Evolutionary conservation across 495 filamentous ascomycete species (phyloP).

Genomic region (Thermothielavioides terrestris): DNA sequence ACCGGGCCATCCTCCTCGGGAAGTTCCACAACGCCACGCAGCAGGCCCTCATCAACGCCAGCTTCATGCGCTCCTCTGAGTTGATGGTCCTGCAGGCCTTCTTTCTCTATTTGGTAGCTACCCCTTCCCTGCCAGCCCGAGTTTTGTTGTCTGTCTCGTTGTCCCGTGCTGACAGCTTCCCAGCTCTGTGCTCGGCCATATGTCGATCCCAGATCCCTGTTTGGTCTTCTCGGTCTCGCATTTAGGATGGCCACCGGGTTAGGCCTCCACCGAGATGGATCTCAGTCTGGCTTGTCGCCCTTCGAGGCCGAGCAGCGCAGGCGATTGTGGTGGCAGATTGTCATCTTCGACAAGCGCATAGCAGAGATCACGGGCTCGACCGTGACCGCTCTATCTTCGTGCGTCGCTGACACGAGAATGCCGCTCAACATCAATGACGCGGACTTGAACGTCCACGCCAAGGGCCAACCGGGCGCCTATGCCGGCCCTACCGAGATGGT

Average conservation of each 20-base stretch:
- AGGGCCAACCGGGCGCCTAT: slow-evolving; percentile 35
- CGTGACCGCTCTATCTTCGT: slow-evolving; percentile 46
- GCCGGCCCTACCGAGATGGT: slow-evolving; percentile 44
- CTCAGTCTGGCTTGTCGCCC: slow-evolving; percentile 49
- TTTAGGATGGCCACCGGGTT: slow-evolving; percentile 60
- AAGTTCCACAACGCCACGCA: slow-evolving; percentile 45
- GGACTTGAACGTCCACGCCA: slow-evolving; percentile 42
- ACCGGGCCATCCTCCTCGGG: slow-evolving; percentile 32
- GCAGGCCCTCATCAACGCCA: slow-evolving; percentile 49
- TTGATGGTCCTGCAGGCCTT: slow-evolving; percentile 47
- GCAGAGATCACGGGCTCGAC: slow-evolving; percentile 57
- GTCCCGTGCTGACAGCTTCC: slow-evolving; percentile 14
- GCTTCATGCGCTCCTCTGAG: slow-evolving; percentile 48
- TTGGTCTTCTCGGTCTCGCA: slow-evolving; percentile 53
- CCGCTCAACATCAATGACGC: slow-evolving; percentile 51
- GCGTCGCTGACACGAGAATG: slow-evolving; percentile 37
- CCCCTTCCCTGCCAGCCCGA: too few species aligned
- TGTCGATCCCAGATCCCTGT: slow-evolving; percentile 41
- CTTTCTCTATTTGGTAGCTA: slow-evolving; percentile 46
- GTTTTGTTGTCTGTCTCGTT: neutral
- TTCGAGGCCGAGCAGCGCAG: slow-evolving; percentile 63
- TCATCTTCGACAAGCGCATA: slow-evolving; percentile 54
- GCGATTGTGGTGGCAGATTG: slow-evolving; percentile 65
- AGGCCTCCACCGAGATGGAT: slow-evolving; percentile 58
- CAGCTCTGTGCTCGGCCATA: slow-evolving; percentile 39